These are phyloP conservation scores for Mycena albidolilacea DNA, from an alignment of 768 basidiomycete species.

Conservation along the genomic window DNA sequence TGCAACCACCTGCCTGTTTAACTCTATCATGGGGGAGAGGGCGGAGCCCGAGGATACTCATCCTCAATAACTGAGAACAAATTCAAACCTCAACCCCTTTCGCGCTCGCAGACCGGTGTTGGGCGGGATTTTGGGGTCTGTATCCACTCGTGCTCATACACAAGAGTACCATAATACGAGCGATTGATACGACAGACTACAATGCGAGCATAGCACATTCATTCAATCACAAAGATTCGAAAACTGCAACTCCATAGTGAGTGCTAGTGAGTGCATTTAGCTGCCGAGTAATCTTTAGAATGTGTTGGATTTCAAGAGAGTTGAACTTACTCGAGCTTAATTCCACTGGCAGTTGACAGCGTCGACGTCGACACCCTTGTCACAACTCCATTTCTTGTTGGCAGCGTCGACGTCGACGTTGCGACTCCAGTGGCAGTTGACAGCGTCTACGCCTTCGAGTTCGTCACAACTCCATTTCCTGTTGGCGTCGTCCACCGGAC, in stretches of 20 bases:
- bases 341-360: background rate
- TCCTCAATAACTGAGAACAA: background rate
- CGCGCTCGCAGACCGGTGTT: background rate
- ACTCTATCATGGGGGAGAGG: background rate
- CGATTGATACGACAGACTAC: background rate
- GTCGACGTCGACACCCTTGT: background rate
- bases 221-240: background rate
- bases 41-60: background rate
- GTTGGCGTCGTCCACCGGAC: background rate
- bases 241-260: slow-evolving; percentile 6
- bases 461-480: background rate
- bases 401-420: background rate
- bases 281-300: slow-evolving; percentile 5
- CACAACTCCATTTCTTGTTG: slow-evolving; percentile 4
- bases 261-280: slow-evolving; percentile 5
- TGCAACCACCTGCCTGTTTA: background rate
- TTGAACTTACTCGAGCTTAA: slow-evolving; percentile 13
- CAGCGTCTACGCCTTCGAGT: background rate
- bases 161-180: background rate
- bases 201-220: slow-evolving; percentile 1
- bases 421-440: slow-evolving; percentile 1
- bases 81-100: background rate
- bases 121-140: background rate
- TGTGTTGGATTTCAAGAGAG: slow-evolving; percentile 1
- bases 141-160: background rate